Base-by-base conservation (phyloP, 2,329 filamentous ascomycete species). In the Myriosclerotinia scirpicola region DNA sequence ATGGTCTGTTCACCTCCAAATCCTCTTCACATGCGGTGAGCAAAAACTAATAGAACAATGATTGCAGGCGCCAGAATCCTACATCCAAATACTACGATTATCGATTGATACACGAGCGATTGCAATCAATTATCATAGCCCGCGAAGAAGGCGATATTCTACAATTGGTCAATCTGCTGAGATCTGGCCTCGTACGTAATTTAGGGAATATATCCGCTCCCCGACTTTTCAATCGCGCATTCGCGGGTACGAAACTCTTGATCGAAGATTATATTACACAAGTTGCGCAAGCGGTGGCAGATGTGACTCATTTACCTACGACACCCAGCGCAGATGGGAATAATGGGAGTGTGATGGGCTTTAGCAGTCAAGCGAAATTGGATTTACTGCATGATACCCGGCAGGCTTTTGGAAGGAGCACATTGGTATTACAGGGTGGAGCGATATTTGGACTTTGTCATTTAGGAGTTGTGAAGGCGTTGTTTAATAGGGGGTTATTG, bases 401-500 rank as follows among this genome's bases (percentile, higher is more conserved):
- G 14, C 92, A 95, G 76, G 91, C 92, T 0, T 96, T 96, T 78
- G 94, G 93, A 12, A 84, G 93, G 70, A 95, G 89, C 66, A 93
- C 91, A 0, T 82, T 97, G 34, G 90, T 97, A 5, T 79, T 97
- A 1, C 93, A 97, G 76, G 93, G 93, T 58, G 93, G 94, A 17
- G 91, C 92, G 53, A 94, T 96, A 67, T 97, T 97, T 74, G 93
- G 93, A 2, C 80, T 97, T 12, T 97, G 92, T 73, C 94, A 97
- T 77, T 78, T 97, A 5, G 93, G 93, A 8, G 92, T 97, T 7
- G 91, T 96, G 50, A 96, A 94, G 76, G 93, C 93, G 2, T 80
- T 97, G 52, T 91, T 93, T 78, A 79, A 93, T 46, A 86, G 90
- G 38, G 91, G 91, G 0, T 80, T 97, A 20, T 81, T 97, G 55